Conservation (phyloP, 148 eudicot genomes). For the Cornus florida region DNA sequence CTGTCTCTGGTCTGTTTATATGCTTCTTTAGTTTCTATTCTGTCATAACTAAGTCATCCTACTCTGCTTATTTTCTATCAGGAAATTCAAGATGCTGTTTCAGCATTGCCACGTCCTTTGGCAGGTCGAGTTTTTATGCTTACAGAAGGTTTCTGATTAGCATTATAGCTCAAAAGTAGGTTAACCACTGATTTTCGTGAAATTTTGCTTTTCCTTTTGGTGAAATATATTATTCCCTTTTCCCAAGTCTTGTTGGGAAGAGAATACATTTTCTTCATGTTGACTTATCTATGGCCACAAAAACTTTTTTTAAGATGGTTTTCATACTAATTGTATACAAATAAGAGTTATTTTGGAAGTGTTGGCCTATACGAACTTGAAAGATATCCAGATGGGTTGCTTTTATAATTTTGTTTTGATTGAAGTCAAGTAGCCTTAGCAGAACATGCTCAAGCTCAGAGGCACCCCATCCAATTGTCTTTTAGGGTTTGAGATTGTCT, state of each 20-base stretch:
- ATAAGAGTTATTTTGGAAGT: neutral
- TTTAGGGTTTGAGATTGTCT: too few species aligned
- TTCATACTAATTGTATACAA: neutral
- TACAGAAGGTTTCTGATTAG: constrained; percentile 68
- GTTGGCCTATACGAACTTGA: neutral
- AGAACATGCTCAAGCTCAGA: neutral
- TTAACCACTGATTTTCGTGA: neutral
- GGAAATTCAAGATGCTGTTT: constrained; percentile 74
- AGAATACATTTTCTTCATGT: neutral
- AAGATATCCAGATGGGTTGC: neutral
- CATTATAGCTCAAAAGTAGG: neutral
- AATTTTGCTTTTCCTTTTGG: neutral
- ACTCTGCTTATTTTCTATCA: constrained; percentile 26
- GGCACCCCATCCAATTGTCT: too few species aligned
- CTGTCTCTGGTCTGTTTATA: neutral
- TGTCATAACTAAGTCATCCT: neutral
- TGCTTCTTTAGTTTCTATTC: neutral
- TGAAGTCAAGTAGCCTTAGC: neutral
- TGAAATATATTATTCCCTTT: neutral
- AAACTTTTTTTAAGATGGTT: too few species aligned
- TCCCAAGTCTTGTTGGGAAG: too few species aligned
- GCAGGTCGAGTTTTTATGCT: constrained; percentile 69
- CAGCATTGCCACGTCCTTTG: constrained; percentile 58
- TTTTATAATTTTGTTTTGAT: neutral
- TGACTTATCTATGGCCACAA: neutral